Base-by-base conservation (phyloP, 371 early-diverging fungal genomes). In the Cokeromyces recurvatus region DNA sequence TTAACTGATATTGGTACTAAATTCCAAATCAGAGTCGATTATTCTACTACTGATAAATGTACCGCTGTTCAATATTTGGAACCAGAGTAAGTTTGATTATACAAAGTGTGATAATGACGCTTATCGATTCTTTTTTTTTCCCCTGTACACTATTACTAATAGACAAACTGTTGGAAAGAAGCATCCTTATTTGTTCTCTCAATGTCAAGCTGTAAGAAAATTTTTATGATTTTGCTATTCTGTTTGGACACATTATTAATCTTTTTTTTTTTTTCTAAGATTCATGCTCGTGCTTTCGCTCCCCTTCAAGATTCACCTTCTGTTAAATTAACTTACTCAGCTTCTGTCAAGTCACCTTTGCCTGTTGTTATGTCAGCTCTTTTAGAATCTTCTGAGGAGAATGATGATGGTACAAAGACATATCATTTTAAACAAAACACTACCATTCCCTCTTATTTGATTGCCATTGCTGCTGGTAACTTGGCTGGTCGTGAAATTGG, bases 301-400 rank as follows among this genome's bases (percentile, higher is more conserved):
- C 97, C 98, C 22, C 86, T 91, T 66, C 90, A 90, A 76, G 98
- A 98, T 67, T 85, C 94, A 12, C 98, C 98, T 15, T 77, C 81
- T n/a, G 73, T 91, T 67, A 97, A 97, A 77, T 50, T 91, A 29
- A 90, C 92, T 27, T 94, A 95, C 59, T 78, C 85, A 20, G 97
- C 95, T 17, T 72, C 69, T 24, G 78, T 98, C 38, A 78, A 72
- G 4, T 77, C 82, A 14, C 84, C 87, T 32, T 51, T 60, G 20
- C 55, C 61, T 14, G 70, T 63, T 16, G 53, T 63, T n/a, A 71
- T 71, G 71, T 68, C 68, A 36, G 71, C 71, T 14, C 51, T 68
- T 36, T 48, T 59, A 3, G 29, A 11, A 2, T 42, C 71, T 8
- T 65, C 67, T 11, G 76, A 75, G 25, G 72, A 74, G 43, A 68